phyloP scores from a whole-genome alignment of 192 early-diverging fungal species.

The Coemansia pectinata region DNA sequence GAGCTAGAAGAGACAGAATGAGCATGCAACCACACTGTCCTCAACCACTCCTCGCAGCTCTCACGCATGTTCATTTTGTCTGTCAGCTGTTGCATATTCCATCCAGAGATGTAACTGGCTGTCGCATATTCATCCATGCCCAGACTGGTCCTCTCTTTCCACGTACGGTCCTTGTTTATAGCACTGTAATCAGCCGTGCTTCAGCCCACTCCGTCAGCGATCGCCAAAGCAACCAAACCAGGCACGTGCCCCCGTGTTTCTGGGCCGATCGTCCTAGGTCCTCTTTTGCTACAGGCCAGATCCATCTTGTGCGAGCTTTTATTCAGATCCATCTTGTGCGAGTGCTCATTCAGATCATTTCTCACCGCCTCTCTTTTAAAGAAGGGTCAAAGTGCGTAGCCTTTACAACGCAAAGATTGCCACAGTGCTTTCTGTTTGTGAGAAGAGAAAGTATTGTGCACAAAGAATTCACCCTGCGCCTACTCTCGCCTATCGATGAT shows the following conservation, averaged over 20 bases:
- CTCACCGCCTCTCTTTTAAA: not conserved
- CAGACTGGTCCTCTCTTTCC: not conserved
- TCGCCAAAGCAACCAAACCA: not conserved
- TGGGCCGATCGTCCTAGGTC: not conserved
- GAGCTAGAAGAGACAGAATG: not conserved
- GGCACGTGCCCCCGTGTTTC: not conserved
- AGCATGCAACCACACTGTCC: not conserved
- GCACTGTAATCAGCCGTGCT: not conserved
- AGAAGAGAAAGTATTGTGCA: not conserved
- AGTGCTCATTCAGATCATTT: not conserved
- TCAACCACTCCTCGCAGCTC: not conserved
- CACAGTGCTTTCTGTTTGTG: not conserved
- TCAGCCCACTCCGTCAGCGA: not conserved
- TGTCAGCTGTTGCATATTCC: not conserved
- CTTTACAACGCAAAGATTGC: not conserved
- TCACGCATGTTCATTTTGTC: not conserved
- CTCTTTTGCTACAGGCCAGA: not conserved
- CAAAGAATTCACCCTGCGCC: not conserved
- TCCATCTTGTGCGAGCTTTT: not conserved
- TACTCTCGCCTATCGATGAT: not conserved
- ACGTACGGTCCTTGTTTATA: not conserved
- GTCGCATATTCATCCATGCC: not conserved
- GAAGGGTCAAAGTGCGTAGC: not conserved
- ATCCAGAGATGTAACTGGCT: too few species aligned
- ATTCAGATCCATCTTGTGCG: not conserved